Evolutionary conservation across 73 alveolate genomes (phyloP), one percentile per base, ranked within the genome.

Genomic region (Paramecium caudatum): DNA sequence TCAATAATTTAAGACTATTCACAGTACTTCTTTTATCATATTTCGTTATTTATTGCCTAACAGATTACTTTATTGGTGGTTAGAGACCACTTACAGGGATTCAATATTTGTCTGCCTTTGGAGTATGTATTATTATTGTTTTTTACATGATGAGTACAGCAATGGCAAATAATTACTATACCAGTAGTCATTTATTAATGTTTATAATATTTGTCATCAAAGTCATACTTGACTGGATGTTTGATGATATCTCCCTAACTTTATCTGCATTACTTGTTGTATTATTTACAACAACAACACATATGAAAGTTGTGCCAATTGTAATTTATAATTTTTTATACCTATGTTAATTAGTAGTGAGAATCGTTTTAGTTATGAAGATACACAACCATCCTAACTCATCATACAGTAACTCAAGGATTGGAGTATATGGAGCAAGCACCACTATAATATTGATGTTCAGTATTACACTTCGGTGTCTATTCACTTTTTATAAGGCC

Each of bases 281-380:
- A 6, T 74, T 74, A 74, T 74, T 74, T 45, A 43, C 88, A 74
- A 74, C 88, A 19, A 27, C 10, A 74, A 74, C 30, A 74, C 69
- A 74, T 25, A 37, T 74, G 3, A 74, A 45, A 25, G 55, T 74
- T 10, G 55, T 74, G 19, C 88, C 88, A 4, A 74, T 74, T 74
- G 17, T 74, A 7, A 41, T 43, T 9, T 74, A 74, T 39, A 74
- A 74, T 41, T 41, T 74, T 15, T 5, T 43, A 15, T 74, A 74
- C 12, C 6, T 74, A n/a, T 5, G 36, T n/a, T 47, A 74, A 74
- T 41, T 74, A 16, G 43, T 74, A 0, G 68, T 43, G 19, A 74
- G 88, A 74, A 21, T 74, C 4, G 4, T 37, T 1, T 9, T 74
- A 5, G 39, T 41, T 16, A 12, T 74, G 2, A 21, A n/a, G n/a